Base-by-base conservation (phyloP, 768 basidiomycete species). In the Vararia minispora region DNA sequence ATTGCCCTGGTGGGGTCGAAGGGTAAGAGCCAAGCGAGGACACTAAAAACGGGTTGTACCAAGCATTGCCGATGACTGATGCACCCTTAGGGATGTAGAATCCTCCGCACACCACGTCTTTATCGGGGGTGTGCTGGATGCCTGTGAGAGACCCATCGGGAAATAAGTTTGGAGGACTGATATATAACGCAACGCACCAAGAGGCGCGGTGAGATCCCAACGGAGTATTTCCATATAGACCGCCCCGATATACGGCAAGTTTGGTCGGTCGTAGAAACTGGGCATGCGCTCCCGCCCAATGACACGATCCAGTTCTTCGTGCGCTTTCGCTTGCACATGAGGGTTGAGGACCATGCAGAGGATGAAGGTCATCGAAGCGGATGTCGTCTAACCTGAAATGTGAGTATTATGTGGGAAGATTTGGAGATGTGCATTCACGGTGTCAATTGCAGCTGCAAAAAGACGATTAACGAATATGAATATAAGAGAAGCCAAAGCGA, bases 291-390 rank as follows among this genome's bases (percentile, higher is more conserved):
- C 41, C 18, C 40, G 12, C 9, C 50, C 52, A 10, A 52, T 44
- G 22, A 56, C 44, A 1, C 26, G 25, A 33, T 57, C 58, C 6
- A 60, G 41, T 28, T 60, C 58, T 4, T 31, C 41, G 33, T 58
- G 58, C 3, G 57, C 58, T 17, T 31, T 47, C 4, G 28, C 33
- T 29, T 52, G 50, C 5, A 54, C 35, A 2, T 54, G 51, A 2
- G 57, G 59, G 36, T 49, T 33, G 20, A 53, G 39, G 3, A 48
- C 29, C 43, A 55, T 47, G 4, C 50, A 52, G 1, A 53, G 44
- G 27, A 60, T 41, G 39, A 58, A 49, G 8, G 56, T 46, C 11
- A 34, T 28, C 7, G 55, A 31, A 3, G 46, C 42, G 9, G 51
- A 43, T 7, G 45, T 48, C 6, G 52, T 50, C 46, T 48, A 31